phyloP scores from a whole-genome alignment of 495 filamentous ascomycete genomes.

The Aspergillus leporis region DNA sequence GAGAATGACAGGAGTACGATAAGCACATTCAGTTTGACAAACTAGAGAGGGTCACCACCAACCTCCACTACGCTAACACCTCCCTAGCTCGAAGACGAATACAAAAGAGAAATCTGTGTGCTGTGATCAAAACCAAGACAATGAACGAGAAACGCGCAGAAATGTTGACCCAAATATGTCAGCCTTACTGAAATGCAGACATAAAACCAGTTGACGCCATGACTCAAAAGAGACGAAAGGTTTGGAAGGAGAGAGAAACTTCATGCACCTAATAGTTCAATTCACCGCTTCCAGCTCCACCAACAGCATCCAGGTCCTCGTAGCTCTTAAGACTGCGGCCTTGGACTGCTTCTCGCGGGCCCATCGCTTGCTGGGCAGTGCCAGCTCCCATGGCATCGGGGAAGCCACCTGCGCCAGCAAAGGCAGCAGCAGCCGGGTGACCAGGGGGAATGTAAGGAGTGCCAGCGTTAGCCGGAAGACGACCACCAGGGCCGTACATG shows the following conservation, averaged over 20 bases:
- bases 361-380: conserved; percentile 67
- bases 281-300: conserved; percentile 54
- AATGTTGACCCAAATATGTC: conserved; percentile 12
- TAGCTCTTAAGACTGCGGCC: conserved; percentile 93
- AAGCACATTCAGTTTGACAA: neutral
- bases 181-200: conserved; percentile 1
- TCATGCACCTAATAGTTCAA: conserved; percentile 55
- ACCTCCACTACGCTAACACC: neutral
- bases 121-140: neutral
- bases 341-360: conserved; percentile 81
- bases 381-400: conserved; percentile 50
- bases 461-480: conserved; percentile 39
- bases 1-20: neutral
- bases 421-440: conserved; percentile 40
- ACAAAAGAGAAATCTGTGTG: neutral
- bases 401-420: conserved; percentile 48
- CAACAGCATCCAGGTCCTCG: conserved; percentile 88
- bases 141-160: neutral
- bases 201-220: conserved; percentile 14
- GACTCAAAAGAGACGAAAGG: conserved; percentile 3
- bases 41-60: neutral
- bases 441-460: conserved; percentile 39
- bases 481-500: conserved; percentile 38
- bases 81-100: neutral
- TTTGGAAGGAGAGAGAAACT: neutral